Evolutionary conservation across 192 early-diverging fungal genomes (phyloP), one percentile per base, ranked within the genome.

Genomic region (Coemansia sp.): DNA sequence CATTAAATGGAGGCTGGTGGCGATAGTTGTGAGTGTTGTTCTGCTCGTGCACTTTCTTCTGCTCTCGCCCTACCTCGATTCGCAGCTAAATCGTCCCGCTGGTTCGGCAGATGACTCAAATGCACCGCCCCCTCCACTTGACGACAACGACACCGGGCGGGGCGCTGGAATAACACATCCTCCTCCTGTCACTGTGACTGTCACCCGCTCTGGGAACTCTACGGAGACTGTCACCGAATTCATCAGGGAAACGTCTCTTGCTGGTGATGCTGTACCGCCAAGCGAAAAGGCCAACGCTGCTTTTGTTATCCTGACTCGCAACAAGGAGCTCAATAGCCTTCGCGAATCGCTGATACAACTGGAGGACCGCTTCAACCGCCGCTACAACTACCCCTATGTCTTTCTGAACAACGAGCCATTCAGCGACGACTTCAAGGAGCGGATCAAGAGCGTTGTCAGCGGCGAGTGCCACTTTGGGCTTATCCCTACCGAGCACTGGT

Each of bases 371-470:
- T 91, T 93, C 71, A 94, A 94, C 70, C 75, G 66, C 49, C 75
- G 79, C 9, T 89, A 89, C 78, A 68, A 87, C 66, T 95, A 95
- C 65, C 91, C 92, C 0, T 95, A 93, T 65, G 83, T 95, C 7
- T 90, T 93, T 65, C 77, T 95, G 36, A 95, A 94, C 83, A 84
- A 94, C 45, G 79, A 81, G 50, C 86, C 85, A 9, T 93, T 94
- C 65, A 83, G 86, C 25, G 82, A 90, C 22, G 78, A 86, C 34
- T 95, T 95, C 67, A 89, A 84, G 43, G 66, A 75, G 0, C 64
- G 73, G 34, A 90, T 85, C 55, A 36, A 14, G 13, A 20, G 32
- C 15, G 61, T 73, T 57, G 65, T 67, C n/a, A 83, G 63, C 10
- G 84, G 82, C 15, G 63, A 66, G 52, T 60, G 57, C 58, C 56